Evolutionary conservation across 2,329 filamentous ascomycete genomes (phyloP), one percentile per base, ranked within the genome.

Genomic region (Cercospora nicotianae): DNA sequence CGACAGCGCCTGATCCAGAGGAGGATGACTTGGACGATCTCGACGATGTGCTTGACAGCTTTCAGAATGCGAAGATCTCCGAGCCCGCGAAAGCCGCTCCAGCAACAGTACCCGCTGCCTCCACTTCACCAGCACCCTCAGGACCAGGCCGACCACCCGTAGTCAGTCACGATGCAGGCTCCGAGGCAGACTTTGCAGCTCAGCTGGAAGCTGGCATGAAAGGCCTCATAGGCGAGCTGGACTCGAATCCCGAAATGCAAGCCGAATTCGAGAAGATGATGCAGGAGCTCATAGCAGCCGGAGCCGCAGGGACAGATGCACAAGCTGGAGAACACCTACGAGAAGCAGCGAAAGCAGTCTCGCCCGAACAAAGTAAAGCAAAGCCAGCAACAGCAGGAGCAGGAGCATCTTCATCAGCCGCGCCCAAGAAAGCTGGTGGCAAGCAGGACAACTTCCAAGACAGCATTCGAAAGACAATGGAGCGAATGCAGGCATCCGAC

Each of bases 41-140:
- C 55, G 95, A 99, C 80, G 94, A 98, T 74, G 91, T 98, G 80
- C 89, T 99, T 28, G 93, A 97, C 77, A 91, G 97, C 72, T 99
- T 99, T 81, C 90, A 30, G 84, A 85, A 62, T 88, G 89, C 72
- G 75, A 89, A 67, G 82, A 87, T 76, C 80, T 73, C 85, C 83
- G 77, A 76, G 79, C 31, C 63, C 9, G 16, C 62, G 20, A 55
- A 72, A 72, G 18, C 72, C 30, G 69, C 74, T 73, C 45, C 74
- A 70, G 62, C 73, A 67, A 59, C 75, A 28, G 48, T 67, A 48
- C 23, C 72, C 51, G 70, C 80, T 10, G 69, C 77, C 63, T 30
- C 62, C 7, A 74, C 77, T 60, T 20, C 62, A 58, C 75, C 79
- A 60, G 67, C 81, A 33, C 76, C 81, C 5, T 81, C 81, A 23